Evolutionary conservation across 768 basidiomycete genomes (phyloP).

Genomic region (Pleurotus cornucopiae): DNA sequence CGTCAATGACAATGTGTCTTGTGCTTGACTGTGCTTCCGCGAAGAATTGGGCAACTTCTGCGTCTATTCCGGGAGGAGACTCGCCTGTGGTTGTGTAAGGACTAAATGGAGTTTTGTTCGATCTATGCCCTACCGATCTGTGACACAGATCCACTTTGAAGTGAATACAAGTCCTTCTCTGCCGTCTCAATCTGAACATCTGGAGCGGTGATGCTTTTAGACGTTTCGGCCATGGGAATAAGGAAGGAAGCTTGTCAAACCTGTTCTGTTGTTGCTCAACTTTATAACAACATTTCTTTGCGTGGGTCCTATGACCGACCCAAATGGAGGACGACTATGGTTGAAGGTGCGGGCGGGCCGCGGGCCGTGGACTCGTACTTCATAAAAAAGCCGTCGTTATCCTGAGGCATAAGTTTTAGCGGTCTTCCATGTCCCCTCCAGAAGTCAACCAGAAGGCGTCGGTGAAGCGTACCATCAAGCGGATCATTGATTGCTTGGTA

Average conservation of each 20-base stretch:
- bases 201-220: not conserved
- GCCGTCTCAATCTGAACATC: conserved; percentile 6
- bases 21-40: conserved; percentile 20
- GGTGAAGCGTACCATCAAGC: conserved; percentile 25
- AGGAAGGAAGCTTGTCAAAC: not conserved
- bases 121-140: not conserved
- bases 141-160: conserved; percentile 24
- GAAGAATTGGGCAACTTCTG: conserved; percentile 43
- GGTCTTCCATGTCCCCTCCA: conserved; percentile 23
- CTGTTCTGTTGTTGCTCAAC: too few species aligned
- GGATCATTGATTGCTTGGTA: conserved; percentile 38
- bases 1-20: conserved; percentile 31
- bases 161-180: conserved; percentile 30
- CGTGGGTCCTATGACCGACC: conserved; percentile 3
- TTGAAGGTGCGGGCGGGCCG: conserved; percentile 11
- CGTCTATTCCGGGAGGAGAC: conserved; percentile 31
- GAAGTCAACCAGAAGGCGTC: conserved; percentile 27
- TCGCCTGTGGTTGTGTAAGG: conserved; percentile 1
- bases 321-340: not conserved
- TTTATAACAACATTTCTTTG: too few species aligned
- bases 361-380: conserved; percentile 7
- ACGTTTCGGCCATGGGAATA: not conserved
- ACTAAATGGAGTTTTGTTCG: conserved; percentile 2
- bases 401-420: not conserved
- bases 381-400: not conserved